These are phyloP conservation scores for Penicillium sp. DNA, from an alignment of 2,329 filamentous ascomycete genomes.

Conservation along the genomic window DNA sequence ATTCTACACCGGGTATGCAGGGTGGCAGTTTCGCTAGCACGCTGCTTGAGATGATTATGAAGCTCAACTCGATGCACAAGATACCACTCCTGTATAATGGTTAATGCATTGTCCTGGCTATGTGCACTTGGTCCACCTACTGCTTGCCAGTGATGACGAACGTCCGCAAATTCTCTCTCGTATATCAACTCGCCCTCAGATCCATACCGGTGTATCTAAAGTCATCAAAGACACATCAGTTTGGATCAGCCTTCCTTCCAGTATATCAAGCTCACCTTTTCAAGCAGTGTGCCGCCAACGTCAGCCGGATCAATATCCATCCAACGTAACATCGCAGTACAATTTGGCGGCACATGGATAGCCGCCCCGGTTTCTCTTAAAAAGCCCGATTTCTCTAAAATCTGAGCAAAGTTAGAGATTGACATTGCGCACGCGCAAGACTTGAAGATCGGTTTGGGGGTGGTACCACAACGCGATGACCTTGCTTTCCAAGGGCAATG, in stretches of 20 bases:
- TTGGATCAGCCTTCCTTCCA: background rate
- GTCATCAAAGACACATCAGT: background rate
- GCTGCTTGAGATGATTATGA: conserved; percentile 38
- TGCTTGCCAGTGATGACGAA: conserved; percentile 26
- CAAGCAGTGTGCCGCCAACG: conserved; percentile 26
- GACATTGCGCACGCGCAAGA: background rate
- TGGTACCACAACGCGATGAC: conserved; percentile 35
- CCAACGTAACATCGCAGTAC: conserved; percentile 27
- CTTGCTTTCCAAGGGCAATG: conserved; percentile 34
- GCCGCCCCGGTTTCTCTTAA: conserved; percentile 28
- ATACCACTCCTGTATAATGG: conserved; percentile 26
- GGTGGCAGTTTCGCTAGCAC: conserved; percentile 28
- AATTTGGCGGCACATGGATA: conserved; percentile 30
- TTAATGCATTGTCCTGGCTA: background rate
- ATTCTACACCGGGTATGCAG: conserved; percentile 27
- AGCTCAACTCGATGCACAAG: conserved; percentile 46
- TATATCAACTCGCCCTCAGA: conserved; percentile 17
- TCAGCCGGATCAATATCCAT: conserved; percentile 23
- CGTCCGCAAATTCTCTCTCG: conserved; percentile 15
- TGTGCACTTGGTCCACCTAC: conserved; percentile 7
- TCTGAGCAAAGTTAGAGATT: conserved; percentile 15
- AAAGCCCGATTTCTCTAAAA: conserved; percentile 30
- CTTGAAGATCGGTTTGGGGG: background rate
- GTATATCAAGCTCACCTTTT: conserved; percentile 17
- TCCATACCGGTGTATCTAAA: conserved; percentile 23